A percentile compares a stretch with the other conserved stretches of the same genome.
These are phyloP conservation scores for Hymenochaete sp. DNA, from an alignment of 1,284 basidiomycete species.

Conservation along the genomic window DNA sequence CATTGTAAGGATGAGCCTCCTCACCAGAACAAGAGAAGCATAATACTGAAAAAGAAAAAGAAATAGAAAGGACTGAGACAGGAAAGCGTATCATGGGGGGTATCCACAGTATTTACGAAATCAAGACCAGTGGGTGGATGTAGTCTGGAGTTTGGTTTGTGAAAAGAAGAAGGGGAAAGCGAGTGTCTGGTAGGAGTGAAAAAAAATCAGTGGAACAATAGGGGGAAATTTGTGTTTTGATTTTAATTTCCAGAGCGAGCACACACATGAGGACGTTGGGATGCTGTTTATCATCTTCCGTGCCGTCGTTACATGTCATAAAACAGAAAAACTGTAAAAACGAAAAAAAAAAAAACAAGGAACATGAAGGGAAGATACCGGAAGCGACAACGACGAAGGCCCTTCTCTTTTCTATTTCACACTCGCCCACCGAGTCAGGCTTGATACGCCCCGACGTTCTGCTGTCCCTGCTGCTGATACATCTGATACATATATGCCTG, in stretches of 20 bases:
- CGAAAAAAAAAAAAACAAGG: not conserved
- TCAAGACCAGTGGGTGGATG: too few relatives aligned
- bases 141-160: too few relatives aligned
- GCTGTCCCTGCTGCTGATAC: conserved; percentile 60
- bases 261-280: conserved; percentile 4
- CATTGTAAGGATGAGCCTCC: too few relatives aligned
- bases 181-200: not conserved
- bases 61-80: not conserved
- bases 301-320: conserved; percentile 10
- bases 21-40: too few relatives aligned
- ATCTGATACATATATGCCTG: conserved; percentile 73
- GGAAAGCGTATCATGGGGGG: too few relatives aligned
- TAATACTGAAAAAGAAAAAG: conserved; percentile 3
- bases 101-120: too few relatives aligned
- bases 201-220: conserved; percentile 5
- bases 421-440: conserved; percentile 36
- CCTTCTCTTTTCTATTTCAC: conserved; percentile 1
- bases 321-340: conserved; percentile 4
- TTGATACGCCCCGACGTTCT: conserved; percentile 69
- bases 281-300: not conserved
- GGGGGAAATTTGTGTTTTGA: too few relatives aligned
- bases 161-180: conserved; percentile 7
- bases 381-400: too few relatives aligned
- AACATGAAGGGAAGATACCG: too few relatives aligned
- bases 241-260: conserved; percentile 7